Base-by-base conservation (phyloP, 148 eudicot species). In the Fagopyrum homotropicum region DNA sequence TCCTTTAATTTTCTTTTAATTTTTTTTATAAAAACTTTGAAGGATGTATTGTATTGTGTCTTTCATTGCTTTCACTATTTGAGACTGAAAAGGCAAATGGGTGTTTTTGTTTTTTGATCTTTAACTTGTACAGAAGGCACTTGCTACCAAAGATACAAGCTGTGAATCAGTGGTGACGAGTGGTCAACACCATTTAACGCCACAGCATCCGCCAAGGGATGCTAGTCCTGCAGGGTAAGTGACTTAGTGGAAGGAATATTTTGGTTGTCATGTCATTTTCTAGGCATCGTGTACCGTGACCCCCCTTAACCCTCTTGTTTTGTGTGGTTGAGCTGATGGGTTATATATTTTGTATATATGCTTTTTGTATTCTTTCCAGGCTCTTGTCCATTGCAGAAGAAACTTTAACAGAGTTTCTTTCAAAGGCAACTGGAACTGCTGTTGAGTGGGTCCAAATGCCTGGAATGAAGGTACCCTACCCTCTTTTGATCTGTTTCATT, bases 381-480 rank as follows among this genome's bases (percentile, higher is more conserved):
- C 98, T 94, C 86, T 86, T 94, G 97, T 93, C 98, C 91, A 93
- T 93, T 88, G 98, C 98, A 91, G 98, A 93, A 88, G 98, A 94
- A 72, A 94, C 98, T 91, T 94, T 94, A 91, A 81, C 98, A 90
- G 98, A 94, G 97, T 94, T 94, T 94, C 93, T 94, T 86, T 94
- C 98, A 74, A 94, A 94, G 98, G 98, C 98, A 75, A 94, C 97
- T 89, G 98, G 98, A 91, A 94, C 98, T 81, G 98, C 98, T 86
- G 96, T 94, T 73, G 98, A 94, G 98, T 94, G 98, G 98, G 98
- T 94, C 96, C 98, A 91, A 85, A 94, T 94, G 98, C 98, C 98
- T 92, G 98, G 98, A 94, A 94, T 94, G 98, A 94, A 94, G 98
- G 98, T 94, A 93, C 77, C 51, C 12, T 15, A 14, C 43, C 22